Evolutionary conservation across 805 yeast species (phyloP), one percentile per base, ranked within the genome.

Genomic region (Pichia paraexigua): DNA sequence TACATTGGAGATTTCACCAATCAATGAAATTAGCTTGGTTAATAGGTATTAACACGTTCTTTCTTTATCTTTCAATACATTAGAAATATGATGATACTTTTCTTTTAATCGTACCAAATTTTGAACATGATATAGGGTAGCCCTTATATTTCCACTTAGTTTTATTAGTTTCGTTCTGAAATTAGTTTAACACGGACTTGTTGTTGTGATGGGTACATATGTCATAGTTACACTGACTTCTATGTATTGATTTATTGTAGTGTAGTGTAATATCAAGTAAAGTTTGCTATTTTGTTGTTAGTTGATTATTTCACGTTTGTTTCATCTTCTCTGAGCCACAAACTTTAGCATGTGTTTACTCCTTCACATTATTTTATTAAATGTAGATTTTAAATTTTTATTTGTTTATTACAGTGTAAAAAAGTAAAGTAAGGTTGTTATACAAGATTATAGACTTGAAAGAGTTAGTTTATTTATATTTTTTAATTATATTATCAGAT

Each of bases 211-310:
- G 66, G 83, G 86, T 79, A 84, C 73, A 68, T 74, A 73, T 75
- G 92, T 85, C 91, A 85, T 85, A 85, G 91, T 85, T 85, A 85
- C 91, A 84, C 91, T 84, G 91, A 84, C 53, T 43, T 37, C 24
- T 39, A 39, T 28, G 30, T 40, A n/a, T 10, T 44, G 27, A 17
- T 35, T 17, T 17, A 35, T 15, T 35, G 39, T 35, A 35, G 4
- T 30, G 35, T 30, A 30, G 3, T 30, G 35, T 30, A 20, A 8
- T 39, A 24, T 39, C 8, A 35, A n/a, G n/a, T n/a, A n/a, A n/a
- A n/a, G n/a, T n/a, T n/a, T n/a, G n/a, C n/a, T n/a, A n/a, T 35
- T 37, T 9, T 37, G n/a, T n/a, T 37, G 41, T 18, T 13, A 5
- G 2, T 17, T 30, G 13, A 12, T 28, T 5, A 12, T 10, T 28